Evolutionary conservation across 768 basidiomycete species (phyloP), one percentile per base, ranked within the genome.

Genomic region (Collybiopsis luxurians): DNA sequence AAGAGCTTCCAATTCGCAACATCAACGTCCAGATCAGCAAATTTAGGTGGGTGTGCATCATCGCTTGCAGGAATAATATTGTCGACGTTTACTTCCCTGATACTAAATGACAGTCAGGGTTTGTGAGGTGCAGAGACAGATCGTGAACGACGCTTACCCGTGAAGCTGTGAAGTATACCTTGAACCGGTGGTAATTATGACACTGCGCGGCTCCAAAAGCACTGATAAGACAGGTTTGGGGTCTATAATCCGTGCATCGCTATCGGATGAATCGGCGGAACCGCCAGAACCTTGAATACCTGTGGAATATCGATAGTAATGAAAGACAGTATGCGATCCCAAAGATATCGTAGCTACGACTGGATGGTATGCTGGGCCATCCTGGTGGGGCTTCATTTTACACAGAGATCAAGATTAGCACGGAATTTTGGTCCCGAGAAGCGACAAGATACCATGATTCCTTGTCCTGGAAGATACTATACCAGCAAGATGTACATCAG

Each of bases 301-400:
- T 40, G 34, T 40, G 55, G 71, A 73, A 64, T 92, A 92, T 53
- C 77, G 78, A 66, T 92, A 92, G 66, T 96, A 90, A 70, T 93
- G 81, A 61, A 98, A 87, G 55, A 92, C 75, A 2, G 88, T 75
- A 68, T 95, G 92, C 1, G 92, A 90, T 40, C 88, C 87, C 57
- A 97, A 73, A 13, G 95, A 94, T 49, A 98, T 73, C n/a, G 95
- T 97, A 1, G 92, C 88, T 1, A 97, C 95, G 4, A 89, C 84
- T 0, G 95, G 92, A 64, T 86, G 75, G 72, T 96, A 98, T 17
- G 86, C 82, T 2, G 93, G 89, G 0, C 95, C 94, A 68, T 98
- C 95, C 74, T 96, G 87, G 64, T 97, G 95, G 1, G 93, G 92
- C 92, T 95, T 31, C 36, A 54, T 13, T 6, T 34, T 34, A 27